Base-by-base conservation (phyloP, 208 protist species). In the Leishmania guyanensis region DNA sequence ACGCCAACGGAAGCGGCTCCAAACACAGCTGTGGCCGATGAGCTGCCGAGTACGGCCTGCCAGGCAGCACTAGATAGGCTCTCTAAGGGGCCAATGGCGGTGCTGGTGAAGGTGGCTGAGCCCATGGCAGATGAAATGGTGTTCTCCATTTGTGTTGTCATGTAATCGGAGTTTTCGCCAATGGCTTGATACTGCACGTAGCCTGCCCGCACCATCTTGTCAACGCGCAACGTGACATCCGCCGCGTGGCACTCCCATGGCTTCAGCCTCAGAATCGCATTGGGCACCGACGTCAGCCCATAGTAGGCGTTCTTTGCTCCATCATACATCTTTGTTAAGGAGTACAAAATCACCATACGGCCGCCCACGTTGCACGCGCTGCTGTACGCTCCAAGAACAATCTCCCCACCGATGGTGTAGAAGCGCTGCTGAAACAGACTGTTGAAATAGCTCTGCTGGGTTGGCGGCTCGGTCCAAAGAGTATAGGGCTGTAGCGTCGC, bases 321-420 rank as follows among this genome's bases (percentile, higher is more conserved):
- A n/a, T 0, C 2, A 6, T 26, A 56, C 56, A 50, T 84, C 4
- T 9, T 0, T 8, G 12, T 8, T 65, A 84, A 50, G 17, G 75
- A n/a, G 70, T 84, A 78, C 69, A 84, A 62, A 16, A 84, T 53
- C 56, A 80, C 81, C 75, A 80, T 77, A 39, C 81, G 81, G n/a
- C 81, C 81, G 17, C 81, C 81, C 1, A 80, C n/a, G 76, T 80
- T 84, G 70, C 81, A 84, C 20, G 26, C 48, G 3, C 0, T 50
- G 22, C 54, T 77, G 70, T 69, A 80, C 50, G 58, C 29, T 14
- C 81, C 81, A 16, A 84, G 70, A 14, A 72, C 14, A 22, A 80
- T 62, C 16, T 81, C 70, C 0, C n/a, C 51, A 64, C 76, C 75
- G 29, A 84, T 48, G 22, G 76, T 80, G 81, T 78, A 80, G 20